These are phyloP conservation scores for Graphilbum fragrans DNA, from an alignment of 2,329 filamentous ascomycete species.

Conservation along the genomic window DNA sequence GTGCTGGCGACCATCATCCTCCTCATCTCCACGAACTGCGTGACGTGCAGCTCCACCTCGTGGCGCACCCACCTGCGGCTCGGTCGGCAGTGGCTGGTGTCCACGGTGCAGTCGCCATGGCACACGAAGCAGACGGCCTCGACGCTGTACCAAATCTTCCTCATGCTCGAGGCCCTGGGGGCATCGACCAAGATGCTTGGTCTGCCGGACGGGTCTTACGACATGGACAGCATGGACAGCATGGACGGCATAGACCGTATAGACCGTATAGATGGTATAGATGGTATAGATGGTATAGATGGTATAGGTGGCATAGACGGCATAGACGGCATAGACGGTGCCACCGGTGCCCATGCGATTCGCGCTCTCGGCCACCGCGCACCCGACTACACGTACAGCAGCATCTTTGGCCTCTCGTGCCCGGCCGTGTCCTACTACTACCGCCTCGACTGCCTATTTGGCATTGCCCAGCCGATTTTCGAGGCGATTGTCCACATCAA, in stretches of 20 bases:
- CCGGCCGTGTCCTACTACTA: not conserved
- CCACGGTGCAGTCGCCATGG: not conserved
- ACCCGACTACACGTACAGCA: not conserved
- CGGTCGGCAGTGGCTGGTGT: not conserved
- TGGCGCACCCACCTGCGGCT: not conserved
- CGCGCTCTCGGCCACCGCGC: not conserved
- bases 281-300: too few relatives aligned
- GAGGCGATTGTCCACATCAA: conserved; percentile 4
- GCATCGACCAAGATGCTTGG: too few relatives aligned
- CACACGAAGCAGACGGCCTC: not conserved
- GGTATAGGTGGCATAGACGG: not conserved
- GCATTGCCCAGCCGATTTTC: conserved; percentile 2
- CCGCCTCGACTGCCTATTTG: conserved; percentile 2
- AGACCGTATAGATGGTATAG: too few relatives aligned
- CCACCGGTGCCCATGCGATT: not conserved
- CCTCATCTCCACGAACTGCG: not conserved
- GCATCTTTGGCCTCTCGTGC: conserved; percentile 1
- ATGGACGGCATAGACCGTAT: too few relatives aligned
- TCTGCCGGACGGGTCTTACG: not conserved
- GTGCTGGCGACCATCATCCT: conserved; percentile 1
- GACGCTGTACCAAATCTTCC: conserved; percentile 2
- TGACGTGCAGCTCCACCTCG: not conserved
- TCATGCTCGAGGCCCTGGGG: not conserved
- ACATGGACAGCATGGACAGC: not conserved
- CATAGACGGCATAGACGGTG: not conserved